Conservation (phyloP, 2,329 filamentous ascomycete genomes). For the Penicillium sumatraense region DNA sequence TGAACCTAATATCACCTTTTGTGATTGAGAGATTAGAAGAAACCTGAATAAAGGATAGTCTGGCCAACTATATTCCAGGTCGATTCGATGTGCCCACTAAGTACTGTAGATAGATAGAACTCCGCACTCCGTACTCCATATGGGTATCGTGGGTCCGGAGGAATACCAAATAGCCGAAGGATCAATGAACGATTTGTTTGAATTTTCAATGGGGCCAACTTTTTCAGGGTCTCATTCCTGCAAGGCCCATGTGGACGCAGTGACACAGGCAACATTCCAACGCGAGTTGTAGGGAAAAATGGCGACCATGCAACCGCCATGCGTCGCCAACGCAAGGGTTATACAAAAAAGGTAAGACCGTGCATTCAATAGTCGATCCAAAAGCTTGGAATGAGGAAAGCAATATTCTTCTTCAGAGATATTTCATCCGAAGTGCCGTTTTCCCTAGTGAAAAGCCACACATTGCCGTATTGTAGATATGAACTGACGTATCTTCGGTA, state of each 20-base stretch:
- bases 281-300: background rate
- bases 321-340: constrained; percentile 17
- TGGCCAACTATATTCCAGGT: background rate
- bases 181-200: background rate
- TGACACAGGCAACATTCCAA: constrained; percentile 13
- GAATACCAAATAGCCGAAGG: too few relatives aligned
- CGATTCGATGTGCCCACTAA: background rate
- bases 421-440: background rate
- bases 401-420: background rate
- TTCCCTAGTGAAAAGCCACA: background rate
- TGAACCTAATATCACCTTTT: background rate
- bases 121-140: too few relatives aligned
- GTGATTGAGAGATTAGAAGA: background rate
- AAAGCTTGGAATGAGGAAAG: background rate
- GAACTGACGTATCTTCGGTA: too few relatives aligned
- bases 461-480: too few relatives aligned
- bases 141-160: background rate
- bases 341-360: constrained; percentile 1
- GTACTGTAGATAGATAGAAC: too few relatives aligned
- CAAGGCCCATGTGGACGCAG: constrained; percentile 12
- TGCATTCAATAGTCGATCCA: constrained; percentile 8
- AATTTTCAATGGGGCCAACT: background rate
- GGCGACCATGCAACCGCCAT: constrained; percentile 18
- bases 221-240: constrained; percentile 3
- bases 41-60: background rate